Evolutionary conservation across 345 rosid species (phyloP).

Genomic region (Sonneratia caseolaris): DNA sequence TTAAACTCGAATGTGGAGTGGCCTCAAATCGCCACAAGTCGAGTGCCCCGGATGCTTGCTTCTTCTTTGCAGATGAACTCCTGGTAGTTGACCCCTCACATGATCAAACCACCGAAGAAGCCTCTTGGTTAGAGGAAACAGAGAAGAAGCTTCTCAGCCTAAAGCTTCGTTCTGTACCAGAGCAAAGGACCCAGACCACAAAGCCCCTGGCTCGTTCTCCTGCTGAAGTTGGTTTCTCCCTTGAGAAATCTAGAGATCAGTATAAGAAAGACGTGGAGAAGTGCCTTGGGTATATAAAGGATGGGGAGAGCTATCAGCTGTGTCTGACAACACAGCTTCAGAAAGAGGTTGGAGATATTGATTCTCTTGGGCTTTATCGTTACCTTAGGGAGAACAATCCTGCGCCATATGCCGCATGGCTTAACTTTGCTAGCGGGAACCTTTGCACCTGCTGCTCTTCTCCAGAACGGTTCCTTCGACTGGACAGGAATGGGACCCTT

Average conservation of each 20-base stretch:
- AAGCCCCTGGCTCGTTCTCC: constrained; percentile 15
- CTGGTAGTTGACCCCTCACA: constrained; percentile 63
- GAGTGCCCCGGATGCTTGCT: constrained; percentile 80
- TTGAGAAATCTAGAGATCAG: constrained; percentile 57
- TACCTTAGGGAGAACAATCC: constrained; percentile 84
- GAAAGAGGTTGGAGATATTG: constrained; percentile 34
- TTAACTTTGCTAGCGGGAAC: constrained; percentile 61
- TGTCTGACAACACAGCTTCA: constrained; percentile 79
- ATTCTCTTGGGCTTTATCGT: constrained; percentile 72
- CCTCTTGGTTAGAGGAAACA: constrained; percentile 54
- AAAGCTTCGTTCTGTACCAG: constrained; percentile 22
- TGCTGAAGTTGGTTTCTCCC: constrained; percentile 30
- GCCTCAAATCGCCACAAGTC: constrained; percentile 63
- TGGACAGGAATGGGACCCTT: constrained; percentile 55
- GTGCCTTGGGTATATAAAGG: constrained; percentile 69
- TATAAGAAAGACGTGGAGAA: constrained; percentile 56
- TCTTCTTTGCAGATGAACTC: constrained; percentile 74
- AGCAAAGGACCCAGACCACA: constrained; percentile 19
- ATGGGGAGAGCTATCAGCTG: constrained; percentile 97
- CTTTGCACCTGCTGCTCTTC: constrained; percentile 77
- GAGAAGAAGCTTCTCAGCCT: constrained; percentile 50
- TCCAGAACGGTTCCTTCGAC: constrained; percentile 81
- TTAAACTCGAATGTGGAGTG: constrained; percentile 85
- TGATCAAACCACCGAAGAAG: constrained; percentile 26
- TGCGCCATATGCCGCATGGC: constrained; percentile 93